Base-by-base conservation (phyloP, 805 yeast genomes). In the Ascoidea tarda region DNA sequence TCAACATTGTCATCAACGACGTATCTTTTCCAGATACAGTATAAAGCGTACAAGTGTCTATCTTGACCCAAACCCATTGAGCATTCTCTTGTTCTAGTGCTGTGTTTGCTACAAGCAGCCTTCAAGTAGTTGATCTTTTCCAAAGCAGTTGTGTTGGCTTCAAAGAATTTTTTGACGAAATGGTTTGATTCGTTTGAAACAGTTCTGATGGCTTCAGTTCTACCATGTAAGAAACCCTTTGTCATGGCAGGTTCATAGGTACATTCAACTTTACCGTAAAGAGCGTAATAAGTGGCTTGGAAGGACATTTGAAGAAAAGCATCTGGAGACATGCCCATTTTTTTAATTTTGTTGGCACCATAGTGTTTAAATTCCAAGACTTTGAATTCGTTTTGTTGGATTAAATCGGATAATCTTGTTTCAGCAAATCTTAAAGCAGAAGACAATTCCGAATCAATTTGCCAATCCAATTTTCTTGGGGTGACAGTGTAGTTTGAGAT, bases 241-340 rank as follows among this genome's bases (percentile, higher is more conserved):
- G 96, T 90, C 97, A 89, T 89, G 6, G 96, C 96, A 1, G 97
- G 97, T 68, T 89, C 97, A 65, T 89, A 89, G 5, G 96, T 87
- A 58, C 95, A 86, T 66, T 88, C 97, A 46, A 88, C 91, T 63
- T 85, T 86, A 50, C 97, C 96, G 63, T 89, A 89, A 46, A 89
- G 73, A 0, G 96, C 95, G 63, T 87, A 89, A 66, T 88, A 89
- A 4, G 96, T 88, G 6, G 93, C 87, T 67, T 89, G 96, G 72
- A 88, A 87, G 31, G 89, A 84, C 91, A 89, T 87, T 66, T 89
- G 97, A 46, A 85, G 83, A 68, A 85, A 89, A 0, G 97, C 97
- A 72, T 89, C 97, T 0, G 97, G 97, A 2, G 95, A 85, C 65
- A 82, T 82, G 56, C 88, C 90, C 79, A 87, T 82, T 54, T 78